Evolutionary conservation across 805 yeast species (phyloP).

Genomic region (Lachancea sp.): DNA sequence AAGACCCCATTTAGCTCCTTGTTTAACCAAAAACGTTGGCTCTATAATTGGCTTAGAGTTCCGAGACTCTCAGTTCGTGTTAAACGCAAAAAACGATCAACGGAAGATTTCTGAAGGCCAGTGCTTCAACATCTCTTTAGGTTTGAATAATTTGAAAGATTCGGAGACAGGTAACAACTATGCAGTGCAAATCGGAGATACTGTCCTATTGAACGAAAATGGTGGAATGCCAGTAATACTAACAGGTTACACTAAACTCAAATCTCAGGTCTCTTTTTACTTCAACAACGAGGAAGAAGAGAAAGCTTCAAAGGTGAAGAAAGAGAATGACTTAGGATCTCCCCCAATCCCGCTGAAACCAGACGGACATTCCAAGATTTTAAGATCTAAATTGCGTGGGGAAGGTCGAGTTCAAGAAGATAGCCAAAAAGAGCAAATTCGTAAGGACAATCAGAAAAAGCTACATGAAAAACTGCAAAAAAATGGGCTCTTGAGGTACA

Average conservation of each 20-base stretch:
- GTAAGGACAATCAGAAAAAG: conserved; percentile 75
- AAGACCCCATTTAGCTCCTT: conserved; percentile 56
- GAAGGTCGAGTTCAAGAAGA: conserved; percentile 68
- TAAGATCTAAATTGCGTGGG: conserved; percentile 73
- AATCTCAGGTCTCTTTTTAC: conserved; percentile 75
- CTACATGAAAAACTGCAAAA: conserved; percentile 80
- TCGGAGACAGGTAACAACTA: conserved; percentile 50
- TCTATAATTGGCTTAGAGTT: conserved; percentile 87
- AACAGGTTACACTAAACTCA: conserved; percentile 66
- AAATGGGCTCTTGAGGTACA: conserved; percentile 77
- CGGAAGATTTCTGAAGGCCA: conserved; percentile 64
- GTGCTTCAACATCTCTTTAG: conserved; percentile 68
- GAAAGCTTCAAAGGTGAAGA: conserved; percentile 38
- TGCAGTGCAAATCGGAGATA: conserved; percentile 72
- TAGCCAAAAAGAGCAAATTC: conserved; percentile 64
- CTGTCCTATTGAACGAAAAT: conserved; percentile 56
- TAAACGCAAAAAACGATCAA: conserved; percentile 62
- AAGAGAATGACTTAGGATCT: conserved; percentile 28
- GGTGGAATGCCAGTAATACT: conserved; percentile 48
- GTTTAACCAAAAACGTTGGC: conserved; percentile 76
- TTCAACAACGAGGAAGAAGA: conserved; percentile 63
- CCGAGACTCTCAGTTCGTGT: conserved; percentile 67
- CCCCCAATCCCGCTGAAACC: conserved; percentile 30
- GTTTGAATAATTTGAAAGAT: conserved; percentile 59
- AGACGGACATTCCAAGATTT: conserved; percentile 50